phyloP scores from a whole-genome alignment of 352 stramenopile genomes.

The Phytopythium aichiense region DNA sequence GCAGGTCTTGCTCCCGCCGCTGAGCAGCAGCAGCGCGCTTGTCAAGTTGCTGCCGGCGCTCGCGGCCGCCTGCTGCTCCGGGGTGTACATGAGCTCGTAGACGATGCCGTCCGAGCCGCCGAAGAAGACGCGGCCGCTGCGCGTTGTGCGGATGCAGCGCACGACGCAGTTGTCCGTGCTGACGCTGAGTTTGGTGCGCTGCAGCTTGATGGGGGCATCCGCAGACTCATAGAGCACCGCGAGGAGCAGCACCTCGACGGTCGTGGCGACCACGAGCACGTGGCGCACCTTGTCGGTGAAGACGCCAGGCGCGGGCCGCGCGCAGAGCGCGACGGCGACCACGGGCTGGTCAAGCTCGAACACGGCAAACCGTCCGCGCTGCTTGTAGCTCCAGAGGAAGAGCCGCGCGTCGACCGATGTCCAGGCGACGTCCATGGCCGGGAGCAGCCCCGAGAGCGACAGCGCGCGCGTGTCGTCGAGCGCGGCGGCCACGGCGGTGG shows the following conservation, averaged over 20 bases:
- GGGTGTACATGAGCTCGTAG: slow-evolving; percentile 90
- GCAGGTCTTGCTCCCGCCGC: slow-evolving; percentile 69
- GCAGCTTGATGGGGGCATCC: slow-evolving; percentile 37
- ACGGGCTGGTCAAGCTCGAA: slow-evolving; percentile 92
- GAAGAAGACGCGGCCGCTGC: slow-evolving; percentile 93
- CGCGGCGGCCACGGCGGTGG: slow-evolving; percentile 59
- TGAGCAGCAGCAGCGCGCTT: slow-evolving; percentile 26
- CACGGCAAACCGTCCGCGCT: slow-evolving; percentile 72
- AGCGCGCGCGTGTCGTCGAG: slow-evolving; percentile 65
- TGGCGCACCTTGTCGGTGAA: slow-evolving; percentile 94
- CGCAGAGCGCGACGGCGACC: slow-evolving; percentile 88
- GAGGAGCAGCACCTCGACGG: slow-evolving; percentile 93
- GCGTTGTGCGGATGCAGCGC: slow-evolving; percentile 83
- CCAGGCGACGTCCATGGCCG: slow-evolving; percentile 91
- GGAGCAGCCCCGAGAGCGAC: slow-evolving; percentile 91
- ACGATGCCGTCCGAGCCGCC: slow-evolving; percentile 94
- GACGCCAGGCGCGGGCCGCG: slow-evolving; percentile 82
- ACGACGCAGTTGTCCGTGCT: slow-evolving; percentile 94
- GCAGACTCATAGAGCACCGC: slow-evolving; percentile 77
- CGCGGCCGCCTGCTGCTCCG: slow-evolving; percentile 28
- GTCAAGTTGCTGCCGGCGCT: slow-evolving; percentile 13
- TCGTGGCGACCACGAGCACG: slow-evolving; percentile 93
- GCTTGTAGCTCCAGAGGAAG: slow-evolving; percentile 94
- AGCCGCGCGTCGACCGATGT: slow-evolving; percentile 93
- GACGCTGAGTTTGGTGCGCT: slow-evolving; percentile 88